Base-by-base conservation (phyloP, 2,329 filamentous ascomycete genomes). In the Pyrenophora graminea region DNA sequence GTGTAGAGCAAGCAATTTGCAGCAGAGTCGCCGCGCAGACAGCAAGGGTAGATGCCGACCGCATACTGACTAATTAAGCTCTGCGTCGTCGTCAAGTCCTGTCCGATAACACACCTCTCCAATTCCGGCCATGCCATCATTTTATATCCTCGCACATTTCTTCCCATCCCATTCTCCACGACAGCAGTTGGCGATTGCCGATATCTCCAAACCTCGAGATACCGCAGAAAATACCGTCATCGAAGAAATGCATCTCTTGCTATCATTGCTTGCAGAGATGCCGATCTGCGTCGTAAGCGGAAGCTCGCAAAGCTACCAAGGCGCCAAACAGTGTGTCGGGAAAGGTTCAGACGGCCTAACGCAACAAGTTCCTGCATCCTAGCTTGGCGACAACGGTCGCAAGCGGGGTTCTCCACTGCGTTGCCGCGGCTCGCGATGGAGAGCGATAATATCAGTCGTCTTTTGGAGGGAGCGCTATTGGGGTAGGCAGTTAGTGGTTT, bases 301-400 rank as follows among this genome's bases (percentile, higher is more conserved):
- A 59, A 63, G 60, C 60, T 63, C 48, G 45, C 45, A 57, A 33
- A 53, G 55, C 33, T 37, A 55, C 55, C 55, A 57, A 57, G 55
- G 38, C 55, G 52, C 52, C 47, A 57, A 43, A 47, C 32, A 36
- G 18, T 36, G 48, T 40, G 21, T 36, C 23, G 18, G 44, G 31
- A 42, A 44, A 41, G 43, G 31, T 17, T 43, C 44, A 40, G 37
- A 27, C 39, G 39, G 36, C 31, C 34, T 37, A 43, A 43, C 45
- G 39, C 18, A 36, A 43, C 39, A 12, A 34, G 38, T 50, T 18
- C 41, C 38, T 44, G 39, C 48, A 18, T 30, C 19, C 48, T 18
- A 8, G 46, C 54, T 57, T 57, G 54, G 54, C 54, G 51, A 55
- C 54, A 47, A 47, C 49, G 36, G 42, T 21, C 13, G 25, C 39